These are phyloP conservation scores for Nicotiana noctiflora DNA, from an alignment of 257 asterid genomes.

Conservation along the genomic window DNA sequence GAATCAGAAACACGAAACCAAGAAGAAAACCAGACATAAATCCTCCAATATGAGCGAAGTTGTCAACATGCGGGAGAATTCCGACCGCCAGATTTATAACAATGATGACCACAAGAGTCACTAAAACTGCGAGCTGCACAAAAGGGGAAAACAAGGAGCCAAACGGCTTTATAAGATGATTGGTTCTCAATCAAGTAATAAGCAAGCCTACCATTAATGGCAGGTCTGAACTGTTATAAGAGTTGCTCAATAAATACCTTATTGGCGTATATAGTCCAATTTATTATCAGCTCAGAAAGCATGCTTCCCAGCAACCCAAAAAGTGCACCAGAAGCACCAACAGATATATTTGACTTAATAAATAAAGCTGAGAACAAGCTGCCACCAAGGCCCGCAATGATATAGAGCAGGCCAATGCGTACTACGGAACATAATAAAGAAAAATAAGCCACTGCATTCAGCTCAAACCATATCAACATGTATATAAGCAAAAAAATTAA, in stretches of 20 bases:
- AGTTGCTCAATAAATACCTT: constrained; percentile 40
- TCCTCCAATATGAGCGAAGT: constrained; percentile 91
- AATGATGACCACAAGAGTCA: constrained; percentile 66
- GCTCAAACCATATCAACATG: background rate
- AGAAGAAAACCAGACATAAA: constrained; percentile 79
- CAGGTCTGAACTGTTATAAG: background rate
- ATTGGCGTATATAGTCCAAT: constrained; percentile 84
- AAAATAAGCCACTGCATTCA: background rate
- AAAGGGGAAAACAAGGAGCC: constrained; percentile 1
- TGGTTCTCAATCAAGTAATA: background rate
- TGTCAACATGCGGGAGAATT: constrained; percentile 87
- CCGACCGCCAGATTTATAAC: constrained; percentile 72
- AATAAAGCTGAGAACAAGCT: constrained; percentile 76
- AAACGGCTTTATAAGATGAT: constrained; percentile 1
- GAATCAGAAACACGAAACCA: constrained; percentile 75
- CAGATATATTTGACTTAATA: constrained; percentile 76
- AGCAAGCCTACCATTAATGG: background rate
- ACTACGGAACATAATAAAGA: constrained; percentile 30
- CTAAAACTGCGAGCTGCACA: constrained; percentile 54
- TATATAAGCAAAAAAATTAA: background rate
- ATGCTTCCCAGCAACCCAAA: constrained; percentile 87
- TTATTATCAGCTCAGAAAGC: constrained; percentile 85
- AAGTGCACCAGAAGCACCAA: constrained; percentile 95
- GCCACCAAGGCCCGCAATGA: constrained; percentile 87
- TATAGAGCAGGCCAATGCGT: constrained; percentile 67